Percentiles rank a stretch among this genome's conserved stretches.
These are phyloP conservation scores for Eucalyptus cladocalyx DNA, from an alignment of 345 rosid species.

Conservation along the genomic window DNA sequence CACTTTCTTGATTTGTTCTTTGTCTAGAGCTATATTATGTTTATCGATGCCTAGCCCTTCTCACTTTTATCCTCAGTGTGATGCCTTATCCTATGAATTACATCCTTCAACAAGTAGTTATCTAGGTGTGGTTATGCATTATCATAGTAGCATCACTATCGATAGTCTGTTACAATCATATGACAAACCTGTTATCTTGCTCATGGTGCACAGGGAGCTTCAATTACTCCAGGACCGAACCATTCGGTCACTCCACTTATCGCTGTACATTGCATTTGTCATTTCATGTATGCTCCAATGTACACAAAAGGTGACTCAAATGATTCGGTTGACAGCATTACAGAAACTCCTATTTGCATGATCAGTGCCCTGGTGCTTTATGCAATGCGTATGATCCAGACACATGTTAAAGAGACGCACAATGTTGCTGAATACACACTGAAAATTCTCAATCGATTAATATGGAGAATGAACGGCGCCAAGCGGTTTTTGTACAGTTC, in stretches of 20 bases:
- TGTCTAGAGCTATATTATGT: neutral
- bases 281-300: neutral
- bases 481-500: slow-evolving; percentile 2
- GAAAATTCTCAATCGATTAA: neutral
- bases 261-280: neutral
- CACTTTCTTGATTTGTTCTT: neutral
- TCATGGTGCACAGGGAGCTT: neutral
- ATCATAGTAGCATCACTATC: neutral
- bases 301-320: neutral
- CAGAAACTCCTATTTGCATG: neutral
- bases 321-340: neutral
- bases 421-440: neutral
- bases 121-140: neutral
- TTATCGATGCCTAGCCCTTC: neutral
- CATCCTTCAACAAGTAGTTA: neutral
- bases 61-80: neutral
- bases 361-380: neutral
- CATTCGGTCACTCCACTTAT: neutral
- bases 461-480: neutral
- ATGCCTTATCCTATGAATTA: neutral
- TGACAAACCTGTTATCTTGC: neutral
- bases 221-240: neutral
- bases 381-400: neutral
- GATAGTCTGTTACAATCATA: neutral
- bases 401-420: neutral